A percentile compares a stretch with the other conserved stretches of the same genome.
Conservation (phyloP, 2,329 filamentous ascomycete genomes). For the Cytospora piceicola region DNA sequence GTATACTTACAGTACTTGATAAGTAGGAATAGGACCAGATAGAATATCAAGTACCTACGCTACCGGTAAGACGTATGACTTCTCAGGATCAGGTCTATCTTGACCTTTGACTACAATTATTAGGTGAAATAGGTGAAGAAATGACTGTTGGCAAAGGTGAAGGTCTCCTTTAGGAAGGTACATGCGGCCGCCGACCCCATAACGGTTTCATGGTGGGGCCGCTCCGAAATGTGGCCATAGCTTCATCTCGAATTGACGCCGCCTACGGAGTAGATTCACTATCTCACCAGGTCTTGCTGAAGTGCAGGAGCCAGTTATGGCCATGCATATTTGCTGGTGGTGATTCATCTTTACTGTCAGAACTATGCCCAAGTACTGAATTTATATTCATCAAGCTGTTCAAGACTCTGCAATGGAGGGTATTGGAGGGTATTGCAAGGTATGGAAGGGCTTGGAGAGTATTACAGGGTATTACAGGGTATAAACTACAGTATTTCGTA, state of each 20-base stretch:
- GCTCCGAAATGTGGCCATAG: conserved; percentile 18
- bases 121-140: not conserved
- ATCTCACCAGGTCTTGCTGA: not conserved
- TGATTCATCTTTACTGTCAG: not conserved
- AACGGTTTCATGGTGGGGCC: conserved; percentile 12
- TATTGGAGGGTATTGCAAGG: not conserved
- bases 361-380: too few species aligned
- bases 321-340: not conserved
- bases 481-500: not conserved
- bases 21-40: too few species aligned
- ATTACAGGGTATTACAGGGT: too few species aligned
- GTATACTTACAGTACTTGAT: too few species aligned
- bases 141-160: not conserved
- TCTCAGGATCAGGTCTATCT: too few species aligned
- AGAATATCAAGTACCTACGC: too few species aligned
- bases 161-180: conserved; percentile 18
- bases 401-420: too few species aligned
- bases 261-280: not conserved
- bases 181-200: conserved; percentile 10
- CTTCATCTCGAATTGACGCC: conserved; percentile 2
- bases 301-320: too few species aligned
- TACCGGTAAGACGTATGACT: too few species aligned
- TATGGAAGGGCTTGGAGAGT: too few species aligned
- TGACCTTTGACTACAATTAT: too few species aligned
- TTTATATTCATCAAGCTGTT: too few species aligned